Conservation (phyloP, 192 early-diverging fungal species). For the Gaertneriomyces semiglobifer region DNA sequence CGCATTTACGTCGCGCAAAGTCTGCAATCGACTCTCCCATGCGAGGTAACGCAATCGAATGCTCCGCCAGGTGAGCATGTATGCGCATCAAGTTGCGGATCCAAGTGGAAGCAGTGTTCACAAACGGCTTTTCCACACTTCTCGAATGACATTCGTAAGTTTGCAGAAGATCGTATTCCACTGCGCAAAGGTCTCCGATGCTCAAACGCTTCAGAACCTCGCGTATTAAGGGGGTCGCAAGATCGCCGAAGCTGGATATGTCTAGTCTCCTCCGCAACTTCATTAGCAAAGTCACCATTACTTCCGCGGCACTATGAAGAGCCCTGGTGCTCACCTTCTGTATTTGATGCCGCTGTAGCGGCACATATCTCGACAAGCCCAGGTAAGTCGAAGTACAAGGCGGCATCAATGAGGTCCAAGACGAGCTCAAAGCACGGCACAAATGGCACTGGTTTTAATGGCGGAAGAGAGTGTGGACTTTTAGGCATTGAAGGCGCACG, state of each 20-base stretch:
- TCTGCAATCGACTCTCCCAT: not conserved
- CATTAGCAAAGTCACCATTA: too few relatives aligned
- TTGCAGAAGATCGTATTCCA: conserved; percentile 14
- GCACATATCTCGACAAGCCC: conserved; percentile 25
- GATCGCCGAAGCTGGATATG: conserved; percentile 17
- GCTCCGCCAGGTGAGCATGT: not conserved
- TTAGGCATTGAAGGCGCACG: too few relatives aligned
- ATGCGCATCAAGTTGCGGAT: conserved; percentile 17
- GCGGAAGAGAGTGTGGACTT: too few relatives aligned
- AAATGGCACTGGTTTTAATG: too few relatives aligned
- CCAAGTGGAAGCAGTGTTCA: conserved; percentile 19
- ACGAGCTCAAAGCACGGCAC: not conserved
- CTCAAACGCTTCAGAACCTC: conserved; percentile 10
- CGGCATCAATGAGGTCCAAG: conserved; percentile 26
- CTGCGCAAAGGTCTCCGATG: conserved; percentile 22
- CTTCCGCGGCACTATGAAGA: too few relatives aligned
- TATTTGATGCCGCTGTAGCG: conserved; percentile 5
- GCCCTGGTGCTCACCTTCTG: conserved; percentile 3
- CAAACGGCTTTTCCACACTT: not conserved
- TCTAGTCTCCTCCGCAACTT: not conserved
- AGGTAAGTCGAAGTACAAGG: conserved; percentile 24
- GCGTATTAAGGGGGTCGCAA: conserved; percentile 9
- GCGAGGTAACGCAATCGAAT: not conserved
- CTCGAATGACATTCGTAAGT: not conserved
- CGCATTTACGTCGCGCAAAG: conserved; percentile 11